Percentiles rank a stretch among this genome's conserved stretches.
phyloP scores from a whole-genome alignment of 1,284 basidiomycete species.

The Vanrija sp. region DNA sequence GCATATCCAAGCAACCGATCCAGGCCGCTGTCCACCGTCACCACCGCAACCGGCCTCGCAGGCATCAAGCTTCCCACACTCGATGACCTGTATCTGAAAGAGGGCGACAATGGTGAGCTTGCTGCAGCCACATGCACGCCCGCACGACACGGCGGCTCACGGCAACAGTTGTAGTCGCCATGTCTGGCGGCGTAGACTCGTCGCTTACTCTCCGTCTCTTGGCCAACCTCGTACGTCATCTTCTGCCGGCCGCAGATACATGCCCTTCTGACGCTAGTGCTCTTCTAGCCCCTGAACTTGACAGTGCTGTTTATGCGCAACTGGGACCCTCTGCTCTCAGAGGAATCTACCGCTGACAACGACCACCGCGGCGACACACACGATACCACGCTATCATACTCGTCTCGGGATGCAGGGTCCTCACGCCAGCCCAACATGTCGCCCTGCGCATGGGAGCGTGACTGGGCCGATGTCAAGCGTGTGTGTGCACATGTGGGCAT shows the following conservation, averaged over 20 bases:
- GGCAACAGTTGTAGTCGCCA: conserved; percentile 72
- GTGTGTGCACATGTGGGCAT: conserved; percentile 65
- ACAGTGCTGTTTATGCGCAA: conserved; percentile 94
- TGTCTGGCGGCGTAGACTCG: conserved; percentile 96
- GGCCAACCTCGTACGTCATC: conserved; percentile 58
- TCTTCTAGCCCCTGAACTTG: conserved; percentile 66
- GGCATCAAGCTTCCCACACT: conserved; percentile 18
- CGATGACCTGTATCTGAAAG: conserved; percentile 36
- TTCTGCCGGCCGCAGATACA: background rate
- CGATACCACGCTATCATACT: conserved; percentile 8
- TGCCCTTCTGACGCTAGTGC: background rate
- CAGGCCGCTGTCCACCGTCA: too few species aligned
- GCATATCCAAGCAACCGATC: too few species aligned
- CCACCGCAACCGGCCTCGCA: too few species aligned
- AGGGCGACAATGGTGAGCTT: conserved; percentile 57
- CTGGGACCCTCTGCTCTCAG: conserved; percentile 61
- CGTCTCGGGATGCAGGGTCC: background rate
- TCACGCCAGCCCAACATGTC: conserved; percentile 59
- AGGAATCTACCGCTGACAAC: conserved; percentile 10
- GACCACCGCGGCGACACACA: background rate
- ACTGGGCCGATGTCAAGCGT: conserved; percentile 83
- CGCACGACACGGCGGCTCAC: background rate
- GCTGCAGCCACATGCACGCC: background rate
- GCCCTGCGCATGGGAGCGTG: conserved; percentile 93
- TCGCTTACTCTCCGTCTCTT: conserved; percentile 74